These are phyloP conservation scores for Colletotrichum siamense DNA, from an alignment of 2,329 filamentous ascomycete species.

Conservation along the genomic window DNA sequence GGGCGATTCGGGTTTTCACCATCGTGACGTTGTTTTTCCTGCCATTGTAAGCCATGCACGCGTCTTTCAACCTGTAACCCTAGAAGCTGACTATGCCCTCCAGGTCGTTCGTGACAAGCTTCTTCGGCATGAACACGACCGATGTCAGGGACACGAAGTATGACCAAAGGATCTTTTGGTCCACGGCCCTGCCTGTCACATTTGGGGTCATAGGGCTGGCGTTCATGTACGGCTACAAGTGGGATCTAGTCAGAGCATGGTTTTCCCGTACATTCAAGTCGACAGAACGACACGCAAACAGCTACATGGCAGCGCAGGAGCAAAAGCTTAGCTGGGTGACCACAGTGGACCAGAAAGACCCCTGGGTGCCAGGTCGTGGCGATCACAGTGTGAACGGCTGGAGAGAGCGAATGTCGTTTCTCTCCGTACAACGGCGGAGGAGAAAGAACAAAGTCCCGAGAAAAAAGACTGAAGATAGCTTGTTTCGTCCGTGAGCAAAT, in stretches of 20 bases:
- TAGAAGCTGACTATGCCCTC: neutral
- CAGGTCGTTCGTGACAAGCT: constrained; percentile 33
- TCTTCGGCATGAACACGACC: constrained; percentile 50
- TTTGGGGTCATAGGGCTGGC: constrained; percentile 31
- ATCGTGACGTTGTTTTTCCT: constrained; percentile 46
- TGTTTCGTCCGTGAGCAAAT: neutral
- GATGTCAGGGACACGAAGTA: constrained; percentile 45
- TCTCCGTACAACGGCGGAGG: neutral
- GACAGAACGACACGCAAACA: neutral
- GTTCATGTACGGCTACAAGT: constrained; percentile 26
- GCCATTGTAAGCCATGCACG: constrained; percentile 30
- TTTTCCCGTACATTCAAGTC: neutral
- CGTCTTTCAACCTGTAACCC: neutral
- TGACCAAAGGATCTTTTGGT: constrained; percentile 46
- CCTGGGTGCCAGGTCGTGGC: neutral
- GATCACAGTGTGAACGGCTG: neutral
- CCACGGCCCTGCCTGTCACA: constrained; percentile 42
- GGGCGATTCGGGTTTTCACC: constrained; percentile 40
- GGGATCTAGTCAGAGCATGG: constrained; percentile 10
- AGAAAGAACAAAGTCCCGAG: neutral
- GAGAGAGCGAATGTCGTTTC: neutral
- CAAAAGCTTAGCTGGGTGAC: neutral
- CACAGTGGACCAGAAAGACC: neutral
- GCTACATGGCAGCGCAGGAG: neutral
- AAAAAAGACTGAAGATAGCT: neutral